Conservation (phyloP, 441 rosid species). For the Pelargonium fulgidum region DNA sequence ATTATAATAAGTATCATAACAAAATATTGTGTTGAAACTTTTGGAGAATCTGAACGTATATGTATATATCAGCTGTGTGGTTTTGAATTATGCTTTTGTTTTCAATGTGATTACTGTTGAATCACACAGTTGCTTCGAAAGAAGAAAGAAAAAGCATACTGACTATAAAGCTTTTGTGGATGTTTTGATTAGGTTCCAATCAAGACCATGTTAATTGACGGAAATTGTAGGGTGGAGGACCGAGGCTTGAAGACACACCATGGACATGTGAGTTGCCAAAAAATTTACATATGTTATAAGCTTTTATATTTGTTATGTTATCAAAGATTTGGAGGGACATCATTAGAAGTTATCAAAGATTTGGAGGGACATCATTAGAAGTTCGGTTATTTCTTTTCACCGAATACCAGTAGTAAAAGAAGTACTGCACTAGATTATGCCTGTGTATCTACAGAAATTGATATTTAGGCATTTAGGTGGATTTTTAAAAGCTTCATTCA, state of each 20-base stretch:
- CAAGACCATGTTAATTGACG: conserved; percentile 89
- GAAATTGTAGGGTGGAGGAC: conserved; percentile 98
- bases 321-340: not conserved
- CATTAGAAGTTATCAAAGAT: not conserved
- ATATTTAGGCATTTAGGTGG: not conserved
- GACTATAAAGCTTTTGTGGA: conserved; percentile 3
- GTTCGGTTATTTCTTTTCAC: not conserved
- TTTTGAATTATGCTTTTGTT: conserved; percentile 16
- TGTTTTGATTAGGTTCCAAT: conserved; percentile 63
- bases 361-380: not conserved
- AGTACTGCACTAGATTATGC: not conserved
- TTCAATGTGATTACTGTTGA: conserved; percentile 1
- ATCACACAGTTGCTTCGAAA: not conserved
- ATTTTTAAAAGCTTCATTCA: not conserved
- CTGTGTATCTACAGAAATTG: not conserved
- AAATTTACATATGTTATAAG: not conserved
- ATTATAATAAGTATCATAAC: too few species aligned
- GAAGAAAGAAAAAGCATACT: not conserved
- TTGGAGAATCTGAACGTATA: too few species aligned
- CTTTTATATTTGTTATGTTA: not conserved
- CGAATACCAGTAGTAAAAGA: not conserved
- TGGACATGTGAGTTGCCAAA: conserved; percentile 64
- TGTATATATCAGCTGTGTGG: not conserved
- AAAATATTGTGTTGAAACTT: too few species aligned
- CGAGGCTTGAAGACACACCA: conserved; percentile 99